A percentile compares a stretch with the other conserved stretches of the same genome.
Conservation (phyloP, 2,329 filamentous ascomycete species). For the Simplicillium sp. region DNA sequence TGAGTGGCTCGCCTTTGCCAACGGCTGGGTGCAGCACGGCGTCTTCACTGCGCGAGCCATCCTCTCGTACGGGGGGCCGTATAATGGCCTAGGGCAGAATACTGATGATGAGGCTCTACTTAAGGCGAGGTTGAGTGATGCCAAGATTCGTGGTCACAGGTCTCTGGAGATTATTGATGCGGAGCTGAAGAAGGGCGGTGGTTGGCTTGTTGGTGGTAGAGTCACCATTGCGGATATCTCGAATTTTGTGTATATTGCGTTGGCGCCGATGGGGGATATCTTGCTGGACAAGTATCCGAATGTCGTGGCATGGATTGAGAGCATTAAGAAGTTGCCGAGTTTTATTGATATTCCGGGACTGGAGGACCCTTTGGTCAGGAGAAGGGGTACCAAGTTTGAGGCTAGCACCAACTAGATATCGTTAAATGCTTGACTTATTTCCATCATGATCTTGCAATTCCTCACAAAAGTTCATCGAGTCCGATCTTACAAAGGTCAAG, state of each 20-base stretch:
- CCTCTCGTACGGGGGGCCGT: constrained; percentile 1
- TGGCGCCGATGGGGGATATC: constrained; percentile 3
- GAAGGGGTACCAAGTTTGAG: too few relatives aligned
- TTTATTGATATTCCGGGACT: constrained; percentile 1
- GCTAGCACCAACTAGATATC: too few relatives aligned
- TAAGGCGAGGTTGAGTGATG: not conserved
- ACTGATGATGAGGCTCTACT: not conserved
- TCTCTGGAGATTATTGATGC: constrained; percentile 1
- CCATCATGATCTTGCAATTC: too few relatives aligned
- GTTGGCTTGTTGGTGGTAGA: constrained; percentile 1
- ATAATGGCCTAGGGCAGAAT: not conserved
- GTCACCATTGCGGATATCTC: constrained; percentile 1
- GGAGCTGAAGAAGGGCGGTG: not conserved
- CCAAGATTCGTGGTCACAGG: not conserved
- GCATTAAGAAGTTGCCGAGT: not conserved
- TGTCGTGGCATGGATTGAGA: constrained; percentile 1
- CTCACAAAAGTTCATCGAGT: too few relatives aligned
- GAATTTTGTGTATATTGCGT: constrained; percentile 1
- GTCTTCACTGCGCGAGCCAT: constrained; percentile 2
- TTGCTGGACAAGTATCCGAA: not conserved
- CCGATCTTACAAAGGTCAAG: too few relatives aligned
- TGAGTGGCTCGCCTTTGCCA: constrained; percentile 2
- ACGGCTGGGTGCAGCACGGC: constrained; percentile 1
- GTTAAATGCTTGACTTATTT: too few relatives aligned
- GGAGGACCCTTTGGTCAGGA: not conserved